Percentiles rank a stretch among this genome's conserved stretches.
These are phyloP conservation scores for Naganishia vishniacii DNA, from an alignment of 768 basidiomycete species.

Conservation along the genomic window DNA sequence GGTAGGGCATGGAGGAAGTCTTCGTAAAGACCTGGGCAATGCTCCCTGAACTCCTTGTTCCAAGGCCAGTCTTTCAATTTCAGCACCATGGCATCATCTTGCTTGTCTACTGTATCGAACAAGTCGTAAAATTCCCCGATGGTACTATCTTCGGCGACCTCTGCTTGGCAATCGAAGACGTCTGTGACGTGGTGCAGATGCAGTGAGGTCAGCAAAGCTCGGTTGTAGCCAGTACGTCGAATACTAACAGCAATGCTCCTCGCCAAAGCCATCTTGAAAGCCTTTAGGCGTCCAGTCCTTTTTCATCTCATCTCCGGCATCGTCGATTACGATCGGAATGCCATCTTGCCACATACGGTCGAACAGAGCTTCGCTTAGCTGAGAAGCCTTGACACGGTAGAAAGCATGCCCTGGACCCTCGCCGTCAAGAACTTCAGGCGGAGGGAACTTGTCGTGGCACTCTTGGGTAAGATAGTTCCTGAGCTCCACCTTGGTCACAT, in stretches of 20 bases:
- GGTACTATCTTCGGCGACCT: slow-evolving; percentile 59
- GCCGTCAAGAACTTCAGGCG: slow-evolving; percentile 29
- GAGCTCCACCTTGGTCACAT: not conserved
- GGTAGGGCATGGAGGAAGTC: slow-evolving; percentile 81
- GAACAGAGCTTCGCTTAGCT: slow-evolving; percentile 61
- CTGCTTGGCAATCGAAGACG: slow-evolving; percentile 76
- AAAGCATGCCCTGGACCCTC: slow-evolving; percentile 54
- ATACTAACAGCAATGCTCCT: slow-evolving; percentile 38
- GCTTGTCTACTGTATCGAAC: slow-evolving; percentile 65
- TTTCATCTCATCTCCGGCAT: slow-evolving; percentile 59
- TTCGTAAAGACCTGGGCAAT: slow-evolving; percentile 76
- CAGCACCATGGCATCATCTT: slow-evolving; percentile 54
- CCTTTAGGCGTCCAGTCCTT: slow-evolving; percentile 76
- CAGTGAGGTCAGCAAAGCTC: not conserved
- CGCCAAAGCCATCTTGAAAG: slow-evolving; percentile 51
- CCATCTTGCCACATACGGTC: slow-evolving; percentile 67
- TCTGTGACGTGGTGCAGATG: slow-evolving; percentile 50
- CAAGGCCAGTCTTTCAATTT: slow-evolving; percentile 96
- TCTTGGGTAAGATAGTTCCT: not conserved
- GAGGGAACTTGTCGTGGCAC: not conserved
- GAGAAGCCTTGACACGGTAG: slow-evolving; percentile 52
- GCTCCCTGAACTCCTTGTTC: slow-evolving; percentile 71
- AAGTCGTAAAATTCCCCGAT: slow-evolving; percentile 71
- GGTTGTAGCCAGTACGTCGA: too few relatives aligned
- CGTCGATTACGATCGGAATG: slow-evolving; percentile 71